Conservation (phyloP, 2,329 filamentous ascomycete species). For the Cercospora zeina region DNA sequence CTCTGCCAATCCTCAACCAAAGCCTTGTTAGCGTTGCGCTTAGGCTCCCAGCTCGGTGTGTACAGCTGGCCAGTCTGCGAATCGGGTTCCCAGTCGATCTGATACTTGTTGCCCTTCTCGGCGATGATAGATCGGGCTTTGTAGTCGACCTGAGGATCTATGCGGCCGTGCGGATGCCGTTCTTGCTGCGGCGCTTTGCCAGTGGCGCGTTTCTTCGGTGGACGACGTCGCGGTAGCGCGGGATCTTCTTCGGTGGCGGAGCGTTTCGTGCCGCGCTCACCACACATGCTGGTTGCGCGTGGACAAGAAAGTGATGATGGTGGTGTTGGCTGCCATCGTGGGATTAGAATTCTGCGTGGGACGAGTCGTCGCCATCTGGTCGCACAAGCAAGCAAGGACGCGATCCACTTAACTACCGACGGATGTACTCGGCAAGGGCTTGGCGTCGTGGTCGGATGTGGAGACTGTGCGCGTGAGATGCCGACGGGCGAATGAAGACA, state of each 20-base stretch:
- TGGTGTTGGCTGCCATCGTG: slow-evolving; percentile 5
- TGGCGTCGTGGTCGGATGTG: background rate
- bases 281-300: slow-evolving; percentile 15
- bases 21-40: slow-evolving; percentile 40
- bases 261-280: slow-evolving; percentile 15
- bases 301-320: background rate
- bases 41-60: slow-evolving; percentile 55
- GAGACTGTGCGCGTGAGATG: background rate
- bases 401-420: background rate
- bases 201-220: slow-evolving; percentile 15
- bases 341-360: background rate
- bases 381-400: background rate
- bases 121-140: slow-evolving; percentile 38
- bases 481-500: background rate
- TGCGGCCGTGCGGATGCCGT: slow-evolving; percentile 35
- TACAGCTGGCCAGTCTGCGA: slow-evolving; percentile 52
- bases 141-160: slow-evolving; percentile 34
- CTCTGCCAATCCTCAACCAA: slow-evolving; percentile 43
- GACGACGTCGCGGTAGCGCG: slow-evolving; percentile 10
- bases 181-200: background rate
- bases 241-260: slow-evolving; percentile 7
- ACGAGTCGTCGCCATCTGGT: background rate
- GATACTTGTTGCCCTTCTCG: slow-evolving; percentile 47
- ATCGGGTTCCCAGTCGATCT: slow-evolving; percentile 60
- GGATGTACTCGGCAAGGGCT: background rate